Evolutionary conservation across 768 basidiomycete genomes (phyloP).

Genomic region (Lactifluus pinguis): DNA sequence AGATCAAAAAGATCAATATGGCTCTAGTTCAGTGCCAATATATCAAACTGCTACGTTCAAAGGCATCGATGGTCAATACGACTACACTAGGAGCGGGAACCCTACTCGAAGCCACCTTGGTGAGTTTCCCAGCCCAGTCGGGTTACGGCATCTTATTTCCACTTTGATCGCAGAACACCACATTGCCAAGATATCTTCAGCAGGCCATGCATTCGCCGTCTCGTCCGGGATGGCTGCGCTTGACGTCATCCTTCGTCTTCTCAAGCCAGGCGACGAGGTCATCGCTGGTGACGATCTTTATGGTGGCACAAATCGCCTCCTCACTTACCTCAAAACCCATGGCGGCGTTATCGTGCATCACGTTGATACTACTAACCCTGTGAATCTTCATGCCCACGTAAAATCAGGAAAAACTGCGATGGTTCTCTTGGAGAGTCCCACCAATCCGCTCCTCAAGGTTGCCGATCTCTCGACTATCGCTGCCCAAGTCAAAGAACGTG

Average conservation of each 20-base stretch:
- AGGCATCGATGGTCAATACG: conserved; percentile 80
- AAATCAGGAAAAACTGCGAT: conserved; percentile 73
- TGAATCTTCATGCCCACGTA: conserved; percentile 52
- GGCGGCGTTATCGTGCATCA: conserved; percentile 87
- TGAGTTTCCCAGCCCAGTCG: conserved; percentile 29
- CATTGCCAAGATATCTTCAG: conserved; percentile 93
- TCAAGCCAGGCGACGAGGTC: conserved; percentile 93
- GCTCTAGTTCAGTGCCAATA: conserved; percentile 90
- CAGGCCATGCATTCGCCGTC: conserved; percentile 81
- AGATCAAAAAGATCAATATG: conserved; percentile 89
- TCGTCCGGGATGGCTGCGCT: conserved; percentile 98
- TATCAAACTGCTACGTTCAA: conserved; percentile 99
- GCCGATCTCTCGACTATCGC: conserved; percentile 82
- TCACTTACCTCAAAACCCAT: conserved; percentile 81
- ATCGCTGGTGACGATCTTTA: conserved; percentile 97
- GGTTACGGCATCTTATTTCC: neutral
- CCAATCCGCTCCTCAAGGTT: conserved; percentile 94
- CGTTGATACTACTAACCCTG: conserved; percentile 81
- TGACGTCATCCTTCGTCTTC: conserved; percentile 86
- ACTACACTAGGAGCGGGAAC: conserved; percentile 93
- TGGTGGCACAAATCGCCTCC: conserved; percentile 93
- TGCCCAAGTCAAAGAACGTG: conserved; percentile 72
- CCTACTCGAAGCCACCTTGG: conserved; percentile 93
- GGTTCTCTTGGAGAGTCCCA: conserved; percentile 96
- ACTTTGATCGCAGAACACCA: conserved; percentile 66